Conservation (phyloP, 2,329 filamentous ascomycete species). For the Leptographium flavum region DNA sequence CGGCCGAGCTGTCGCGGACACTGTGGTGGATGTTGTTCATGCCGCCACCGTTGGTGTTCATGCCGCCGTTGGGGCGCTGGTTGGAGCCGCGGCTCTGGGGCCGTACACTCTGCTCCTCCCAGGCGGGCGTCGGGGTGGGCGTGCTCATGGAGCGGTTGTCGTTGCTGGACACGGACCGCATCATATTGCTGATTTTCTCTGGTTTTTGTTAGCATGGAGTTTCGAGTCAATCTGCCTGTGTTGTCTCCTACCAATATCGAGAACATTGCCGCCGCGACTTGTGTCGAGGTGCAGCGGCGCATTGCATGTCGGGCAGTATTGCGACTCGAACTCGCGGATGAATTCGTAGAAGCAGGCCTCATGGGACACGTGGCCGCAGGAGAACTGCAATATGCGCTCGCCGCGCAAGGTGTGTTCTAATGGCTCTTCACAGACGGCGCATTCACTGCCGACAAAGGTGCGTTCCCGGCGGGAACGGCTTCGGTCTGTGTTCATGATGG, state of each 20-base stretch:
- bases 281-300: slow-evolving; percentile 84
- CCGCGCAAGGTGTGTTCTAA: slow-evolving; percentile 89
- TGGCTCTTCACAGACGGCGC: slow-evolving; percentile 91
- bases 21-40: slow-evolving; percentile 18
- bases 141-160: slow-evolving; percentile 43
- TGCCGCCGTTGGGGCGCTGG: slow-evolving; percentile 15
- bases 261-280: slow-evolving; percentile 79
- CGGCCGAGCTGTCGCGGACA: slow-evolving; percentile 22
- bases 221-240: slow-evolving; percentile 13
- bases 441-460: slow-evolving; percentile 90
- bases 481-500: slow-evolving; percentile 53
- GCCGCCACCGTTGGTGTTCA: slow-evolving; percentile 19
- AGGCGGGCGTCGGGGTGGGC: slow-evolving; percentile 41
- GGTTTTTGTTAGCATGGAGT: slow-evolving; percentile 9
- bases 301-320: slow-evolving; percentile 89
- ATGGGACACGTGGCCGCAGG: slow-evolving; percentile 92
- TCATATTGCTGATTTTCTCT: slow-evolving; percentile 94
- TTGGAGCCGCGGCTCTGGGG: slow-evolving; percentile 35
- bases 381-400: slow-evolving; percentile 89
- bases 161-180: slow-evolving; percentile 61
- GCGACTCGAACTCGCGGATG: slow-evolving; percentile 84
- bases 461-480: slow-evolving; percentile 72
- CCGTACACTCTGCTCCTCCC: slow-evolving; percentile 48
- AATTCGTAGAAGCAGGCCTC: slow-evolving; percentile 99
- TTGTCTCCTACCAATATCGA: slow-evolving; percentile 89